Evolutionary conservation across 75 land plant species (phyloP), one percentile per base, ranked within the genome.

Genomic region (Pseudotsuga menziesii): DNA sequence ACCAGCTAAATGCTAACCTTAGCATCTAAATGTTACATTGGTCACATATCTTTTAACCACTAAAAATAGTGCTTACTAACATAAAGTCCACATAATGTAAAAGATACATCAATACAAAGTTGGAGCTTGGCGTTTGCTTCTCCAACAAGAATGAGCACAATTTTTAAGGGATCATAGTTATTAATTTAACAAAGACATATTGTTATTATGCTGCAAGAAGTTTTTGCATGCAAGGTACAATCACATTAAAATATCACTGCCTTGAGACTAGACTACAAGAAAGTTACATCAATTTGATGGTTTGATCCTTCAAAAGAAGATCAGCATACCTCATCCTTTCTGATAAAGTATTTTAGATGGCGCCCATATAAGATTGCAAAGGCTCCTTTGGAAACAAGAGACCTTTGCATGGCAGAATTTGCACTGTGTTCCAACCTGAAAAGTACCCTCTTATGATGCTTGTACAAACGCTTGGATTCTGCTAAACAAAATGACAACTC

Each of bases 281-380:
- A 67, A 29, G 11, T 67, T 8, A 67, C 39, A 35, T 16, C 11
- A 36, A 67, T 67, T n/a, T 39, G n/a, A 67, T 39, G 39, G 44
- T 20, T 67, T 67, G 48, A 19, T 13, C n/a, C 39, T 35, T 67
- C 71, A 36, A 59, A 59, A 59, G 61, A 5, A 59, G 22, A 59
- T 19, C 22, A 59, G 22, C 22, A 19, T 85, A 97, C 99, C 95
- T 94, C 89, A 52, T 87, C 75, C 73, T 86, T 90, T 66, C 77
- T 92, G 32, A 97, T 92, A 72, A 81, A 92, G 79, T 94, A 88
- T 80, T 78, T 86, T 75, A 90, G 80, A 75, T 81, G 79, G 71
- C 83, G 90, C 25, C 98, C 99, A 85, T 94, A 92, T 0, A 97
- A 58, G 73, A 97, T 75, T 35, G 99, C 99, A 74, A 92, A 82